phyloP scores from a whole-genome alignment of 352 stramenopile species.

The Lagenidium sp. region DNA sequence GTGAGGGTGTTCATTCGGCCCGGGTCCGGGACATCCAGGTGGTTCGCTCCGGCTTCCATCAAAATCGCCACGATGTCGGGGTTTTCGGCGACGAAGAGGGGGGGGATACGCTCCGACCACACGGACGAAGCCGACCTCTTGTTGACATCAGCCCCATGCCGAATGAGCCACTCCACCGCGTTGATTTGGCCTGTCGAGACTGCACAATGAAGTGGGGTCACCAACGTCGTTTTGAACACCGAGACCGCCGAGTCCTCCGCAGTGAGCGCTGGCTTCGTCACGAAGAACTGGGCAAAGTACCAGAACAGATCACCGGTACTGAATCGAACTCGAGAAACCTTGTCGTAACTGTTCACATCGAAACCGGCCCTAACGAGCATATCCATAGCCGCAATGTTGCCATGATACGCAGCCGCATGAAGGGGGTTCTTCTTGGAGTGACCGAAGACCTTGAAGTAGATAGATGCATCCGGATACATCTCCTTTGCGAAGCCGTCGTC shows the following conservation, averaged over 20 bases:
- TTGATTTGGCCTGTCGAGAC: constrained; percentile 53
- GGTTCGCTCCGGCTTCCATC: constrained; percentile 53
- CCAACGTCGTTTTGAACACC: constrained; percentile 59
- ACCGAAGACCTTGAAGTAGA: constrained; percentile 49
- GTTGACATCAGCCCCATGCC: constrained; percentile 49
- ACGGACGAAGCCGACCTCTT: constrained; percentile 48
- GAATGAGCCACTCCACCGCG: constrained; percentile 42
- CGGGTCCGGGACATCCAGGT: constrained; percentile 54
- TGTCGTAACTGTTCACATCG: constrained; percentile 55
- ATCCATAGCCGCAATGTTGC: constrained; percentile 51
- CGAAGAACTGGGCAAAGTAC: constrained; percentile 60
- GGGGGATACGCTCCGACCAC: constrained; percentile 49
- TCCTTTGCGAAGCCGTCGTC: constrained; percentile 47
- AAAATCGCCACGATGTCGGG: constrained; percentile 53
- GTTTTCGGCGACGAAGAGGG: constrained; percentile 62
- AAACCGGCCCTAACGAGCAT: constrained; percentile 45
- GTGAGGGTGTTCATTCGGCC: constrained; percentile 66
- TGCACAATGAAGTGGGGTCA: constrained; percentile 61
- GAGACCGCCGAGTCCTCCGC: constrained; percentile 45
- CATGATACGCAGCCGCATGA: constrained; percentile 61
- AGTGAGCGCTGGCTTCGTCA: constrained; percentile 28
- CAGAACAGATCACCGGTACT: constrained; percentile 74
- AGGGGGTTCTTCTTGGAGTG: constrained; percentile 77
- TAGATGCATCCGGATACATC: constrained; percentile 44
- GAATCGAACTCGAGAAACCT: constrained; percentile 65